These are phyloP conservation scores for Gossypium gossypioides DNA, from an alignment of 441 rosid genomes.

Conservation along the genomic window DNA sequence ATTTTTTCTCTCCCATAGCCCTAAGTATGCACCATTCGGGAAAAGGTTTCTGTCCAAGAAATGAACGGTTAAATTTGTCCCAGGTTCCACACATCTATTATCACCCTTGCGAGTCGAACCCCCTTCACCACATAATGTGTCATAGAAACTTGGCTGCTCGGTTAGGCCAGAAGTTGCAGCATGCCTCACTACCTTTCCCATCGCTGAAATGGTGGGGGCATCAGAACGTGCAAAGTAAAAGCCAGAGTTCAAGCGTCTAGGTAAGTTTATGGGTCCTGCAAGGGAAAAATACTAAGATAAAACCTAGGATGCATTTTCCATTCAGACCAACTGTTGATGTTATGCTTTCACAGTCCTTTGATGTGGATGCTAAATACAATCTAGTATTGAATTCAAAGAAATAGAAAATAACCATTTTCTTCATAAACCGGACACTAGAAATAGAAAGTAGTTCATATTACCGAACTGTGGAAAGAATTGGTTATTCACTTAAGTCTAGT, in stretches of 20 bases:
- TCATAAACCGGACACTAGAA: not conserved
- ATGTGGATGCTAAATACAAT: not conserved
- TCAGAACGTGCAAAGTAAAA: constrained; percentile 70
- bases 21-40: constrained; percentile 79
- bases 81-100: constrained; percentile 56
- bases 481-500: not conserved
- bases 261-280: constrained; percentile 74
- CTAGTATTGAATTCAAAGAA: not conserved
- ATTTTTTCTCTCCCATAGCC: constrained; percentile 53
- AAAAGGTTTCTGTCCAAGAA: constrained; percentile 77
- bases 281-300: constrained; percentile 6
- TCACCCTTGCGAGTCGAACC: constrained; percentile 54
- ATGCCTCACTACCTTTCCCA: constrained; percentile 83
- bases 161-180: constrained; percentile 67
- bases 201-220: constrained; percentile 52
- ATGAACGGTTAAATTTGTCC: constrained; percentile 54
- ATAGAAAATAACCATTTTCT: not conserved
- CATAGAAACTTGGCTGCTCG: constrained; percentile 94
- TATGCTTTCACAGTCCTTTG: not conserved
- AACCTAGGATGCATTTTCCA: not conserved
- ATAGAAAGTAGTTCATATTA: not conserved
- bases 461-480: not conserved
- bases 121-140: constrained; percentile 79
- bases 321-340: not conserved
- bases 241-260: constrained; percentile 86